Base-by-base conservation (phyloP, 257 asterid species). In the Cruciata laevipes region DNA sequence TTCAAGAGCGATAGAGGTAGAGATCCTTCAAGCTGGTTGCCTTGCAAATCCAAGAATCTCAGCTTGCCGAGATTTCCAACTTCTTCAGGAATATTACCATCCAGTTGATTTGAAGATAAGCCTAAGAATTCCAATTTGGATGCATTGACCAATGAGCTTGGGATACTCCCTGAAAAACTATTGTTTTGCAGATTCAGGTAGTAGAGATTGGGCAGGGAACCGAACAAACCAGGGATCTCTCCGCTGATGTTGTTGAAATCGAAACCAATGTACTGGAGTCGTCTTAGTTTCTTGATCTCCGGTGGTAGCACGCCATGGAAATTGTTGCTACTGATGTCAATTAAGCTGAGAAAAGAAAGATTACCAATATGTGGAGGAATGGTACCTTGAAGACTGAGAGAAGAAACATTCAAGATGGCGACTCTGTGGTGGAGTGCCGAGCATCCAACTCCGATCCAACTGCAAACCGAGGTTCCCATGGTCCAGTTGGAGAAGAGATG, bases 181-280 rank as follows among this genome's bases (percentile, higher is more conserved):
- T 72, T 75, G 0, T 25, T 40, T 23, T 0, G 4, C 0, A 75
- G 32, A 0, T 2, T 12, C 13, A 79, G 60, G 37, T 1, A 12
- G 9, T 55, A 63, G 3, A 72, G 80, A 27, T 56, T 16, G 2
- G 76, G 33, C 11, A 75, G 60, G 62, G 51, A 59, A 53, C 57
- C 68, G 6, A 69, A 17, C 63, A 60, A 63, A 3, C 12, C 67
- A 0, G 83, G 86, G n/a, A 82, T 14, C 5, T n/a, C 27, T 1
- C 84, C 87, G 17, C 10, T n/a, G 4, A 82, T 47, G 5, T 2
- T 31, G 65, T 82, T 79, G 51, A 1, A 8, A 0, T 7, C 12
- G 7, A 82, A 24, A 27, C 44, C 4, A 0, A 82, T 55, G 4
- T n/a, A 3, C 21, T 61, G 56, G 35, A 79, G 25, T 37, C 77